Base-by-base conservation (phyloP, 2,329 filamentous ascomycete genomes). In the Cercospora sp. region DNA sequence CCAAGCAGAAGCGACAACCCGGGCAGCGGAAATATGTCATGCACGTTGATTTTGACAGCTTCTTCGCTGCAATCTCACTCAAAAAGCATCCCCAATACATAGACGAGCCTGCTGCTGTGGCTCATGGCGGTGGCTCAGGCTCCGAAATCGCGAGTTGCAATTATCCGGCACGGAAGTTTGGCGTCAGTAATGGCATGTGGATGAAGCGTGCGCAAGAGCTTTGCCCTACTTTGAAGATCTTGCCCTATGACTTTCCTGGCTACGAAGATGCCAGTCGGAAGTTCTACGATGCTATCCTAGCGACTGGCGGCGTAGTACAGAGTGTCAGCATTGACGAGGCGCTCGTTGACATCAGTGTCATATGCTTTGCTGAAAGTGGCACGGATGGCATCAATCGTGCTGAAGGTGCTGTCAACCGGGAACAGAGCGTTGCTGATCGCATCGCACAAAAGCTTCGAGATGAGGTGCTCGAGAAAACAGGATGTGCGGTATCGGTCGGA, bases 101-200 rank as follows among this genome's bases (percentile, higher is more conserved):
- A 45, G 89, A 91, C 61, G 94, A 93, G 75, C 95, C 96, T 0
- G 89, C 91, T 2, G 95, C 92, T 0, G 91, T 99, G 36, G 94
- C 95, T 3, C 95, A 99, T 76, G 91, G 94, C 4, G 87, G 86
- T 55, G 94, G 94, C 0, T 88, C 87, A 26, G 93, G 92, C 0
- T 97, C 94, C 0, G 95, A 99, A 77, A 98, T 99, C 75, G 95
- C 95, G 23, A 97, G 94, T 71, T 99, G 95, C 80, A 99, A 99
- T 75, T 99, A 99, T 77, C 89, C 91, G 20, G 95, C 96, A 6
- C 88, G 95, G 42, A 85, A 87, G 33, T 95, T 90, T 73, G 94
- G 94, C 1, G 85, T 99, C 64, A 97, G 94, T 77, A 99, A 99
- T 73, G 96, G 96, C 42, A 99, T 98, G 95, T 99, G 96, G 95